These are phyloP conservation scores for Alloteropsis semialata DNA, from an alignment of 176 grass and related monocot species.

Conservation along the genomic window DNA sequence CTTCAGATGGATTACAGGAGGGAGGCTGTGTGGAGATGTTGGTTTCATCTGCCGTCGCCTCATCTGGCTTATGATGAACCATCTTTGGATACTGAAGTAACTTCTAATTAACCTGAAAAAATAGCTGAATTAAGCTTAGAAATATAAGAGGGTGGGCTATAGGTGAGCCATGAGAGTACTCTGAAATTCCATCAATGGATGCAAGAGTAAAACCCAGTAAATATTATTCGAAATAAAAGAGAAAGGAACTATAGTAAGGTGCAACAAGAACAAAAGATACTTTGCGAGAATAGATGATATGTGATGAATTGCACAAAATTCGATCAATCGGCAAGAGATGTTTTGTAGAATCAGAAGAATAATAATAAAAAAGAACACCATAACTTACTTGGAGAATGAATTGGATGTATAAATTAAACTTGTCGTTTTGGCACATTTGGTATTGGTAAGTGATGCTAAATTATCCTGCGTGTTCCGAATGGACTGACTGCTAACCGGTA, in stretches of 20 bases:
- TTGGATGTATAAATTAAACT: not conserved
- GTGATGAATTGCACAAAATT: not conserved
- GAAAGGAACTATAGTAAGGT: not conserved
- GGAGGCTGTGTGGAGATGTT: constrained; percentile 2
- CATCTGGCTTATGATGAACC: constrained; percentile 40
- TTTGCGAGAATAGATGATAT: not conserved
- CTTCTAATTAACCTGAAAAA: not conserved
- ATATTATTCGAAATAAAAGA: not conserved
- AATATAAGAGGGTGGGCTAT: not conserved
- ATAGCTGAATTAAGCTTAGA: not conserved
- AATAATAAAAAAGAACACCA: not conserved
- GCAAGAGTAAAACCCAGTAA: not conserved
- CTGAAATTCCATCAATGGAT: not conserved
- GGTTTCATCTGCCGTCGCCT: constrained; percentile 18
- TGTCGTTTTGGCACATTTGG: not conserved
- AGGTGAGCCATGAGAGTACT: not conserved
- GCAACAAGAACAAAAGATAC: not conserved
- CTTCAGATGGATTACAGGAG: constrained; percentile 9
- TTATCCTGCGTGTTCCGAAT: not conserved
- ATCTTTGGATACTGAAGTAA: constrained; percentile 20
- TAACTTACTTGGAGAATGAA: not conserved
- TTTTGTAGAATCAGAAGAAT: not conserved
- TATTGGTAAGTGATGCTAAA: not conserved
- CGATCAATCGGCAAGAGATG: not conserved
- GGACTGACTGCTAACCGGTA: not conserved